Base-by-base conservation (phyloP, 805 yeast genomes). In the Hemisphaericaspora nanyangensis region DNA sequence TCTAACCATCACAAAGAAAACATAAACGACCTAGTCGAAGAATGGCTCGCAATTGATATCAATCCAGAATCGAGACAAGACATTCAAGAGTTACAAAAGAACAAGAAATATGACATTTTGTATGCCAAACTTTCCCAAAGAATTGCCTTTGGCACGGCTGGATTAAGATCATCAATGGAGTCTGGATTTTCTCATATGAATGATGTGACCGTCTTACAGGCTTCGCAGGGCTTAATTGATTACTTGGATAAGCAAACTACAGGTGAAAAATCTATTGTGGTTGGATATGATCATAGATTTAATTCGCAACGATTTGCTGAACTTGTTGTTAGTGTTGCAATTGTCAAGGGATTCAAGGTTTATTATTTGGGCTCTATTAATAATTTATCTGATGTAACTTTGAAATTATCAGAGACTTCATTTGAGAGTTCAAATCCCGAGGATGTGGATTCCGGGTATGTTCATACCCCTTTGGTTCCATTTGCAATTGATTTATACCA, bases 391-490 rank as follows among this genome's bases (percentile, higher is more conserved):
- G 43, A 43, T 1, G 65, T 62, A 29, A 49, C 62, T 2, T 26
- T 45, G 4, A 42, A 47, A 15, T 27, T 34, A 13, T 38, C 49
- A 1, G 34, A 26, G 12, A 20, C 44, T 6, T 29, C 43, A 43
- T n/a, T 7, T 29, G 34, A n/a, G n/a, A n/a, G n/a, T n/a, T n/a
- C n/a, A n/a, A n/a, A n/a, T n/a, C n/a, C n/a, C n/a, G n/a, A n/a
- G n/a, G n/a, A n/a, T n/a, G n/a, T n/a, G 37, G 45, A 38, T 43
- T 42, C 37, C 31, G 44, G 34, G 38, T 50, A 40, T 29, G 82
- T 77, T 1, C 95, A 89, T 43, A 91, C 99, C 0, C 99, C 99
- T 1, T 61, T 88, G 57, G 97, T 91, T 1, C 98, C 99, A 1
- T 91, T 85, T 60, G 79, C 85, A 0, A 82, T 91, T 18, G 86